Evolutionary conservation across 75 land plant genomes (phyloP).

Genomic region (Sequoia sempervirens): DNA sequence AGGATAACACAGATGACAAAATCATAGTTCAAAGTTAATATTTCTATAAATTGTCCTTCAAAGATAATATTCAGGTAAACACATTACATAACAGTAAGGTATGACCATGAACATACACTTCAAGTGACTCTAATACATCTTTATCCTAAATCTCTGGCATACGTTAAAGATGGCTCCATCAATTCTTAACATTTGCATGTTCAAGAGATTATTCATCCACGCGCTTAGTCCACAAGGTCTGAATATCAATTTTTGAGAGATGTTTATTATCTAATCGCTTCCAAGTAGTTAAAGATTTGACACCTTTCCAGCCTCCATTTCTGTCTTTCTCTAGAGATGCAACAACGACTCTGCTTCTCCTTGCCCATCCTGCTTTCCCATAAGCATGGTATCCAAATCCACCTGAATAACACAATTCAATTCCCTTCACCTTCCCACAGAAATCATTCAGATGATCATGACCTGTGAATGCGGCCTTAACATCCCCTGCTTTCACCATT

Average conservation of each 20-base stretch:
- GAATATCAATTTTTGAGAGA: background rate
- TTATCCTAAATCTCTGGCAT: slow-evolving; percentile 28
- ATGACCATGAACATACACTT: background rate
- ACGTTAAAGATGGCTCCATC: no score
- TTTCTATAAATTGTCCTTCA: background rate
- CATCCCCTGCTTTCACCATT: no score
- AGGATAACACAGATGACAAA: background rate
- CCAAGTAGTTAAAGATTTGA: slow-evolving; percentile 71
- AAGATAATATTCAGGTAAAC: background rate
- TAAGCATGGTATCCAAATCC: no score
- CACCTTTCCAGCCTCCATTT: slow-evolving; percentile 55
- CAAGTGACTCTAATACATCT: background rate
- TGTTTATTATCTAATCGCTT: slow-evolving; percentile 74
- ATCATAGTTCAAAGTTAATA: background rate
- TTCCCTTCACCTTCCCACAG: no score
- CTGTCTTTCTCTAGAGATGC: slow-evolving; percentile 44
- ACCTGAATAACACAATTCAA: no score
- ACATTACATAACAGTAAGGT: background rate
- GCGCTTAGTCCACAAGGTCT: background rate
- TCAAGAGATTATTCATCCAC: no score
- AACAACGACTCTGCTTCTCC: slow-evolving; percentile 74
- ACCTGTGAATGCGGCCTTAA: no score
- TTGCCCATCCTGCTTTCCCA: slow-evolving; percentile 65
- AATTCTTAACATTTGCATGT: no score
- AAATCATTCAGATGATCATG: no score